Percentiles rank a stretch among this genome's conserved stretches.
phyloP scores from a whole-genome alignment of 176 grass and related monocot species.

The Musa schizocarpa region DNA sequence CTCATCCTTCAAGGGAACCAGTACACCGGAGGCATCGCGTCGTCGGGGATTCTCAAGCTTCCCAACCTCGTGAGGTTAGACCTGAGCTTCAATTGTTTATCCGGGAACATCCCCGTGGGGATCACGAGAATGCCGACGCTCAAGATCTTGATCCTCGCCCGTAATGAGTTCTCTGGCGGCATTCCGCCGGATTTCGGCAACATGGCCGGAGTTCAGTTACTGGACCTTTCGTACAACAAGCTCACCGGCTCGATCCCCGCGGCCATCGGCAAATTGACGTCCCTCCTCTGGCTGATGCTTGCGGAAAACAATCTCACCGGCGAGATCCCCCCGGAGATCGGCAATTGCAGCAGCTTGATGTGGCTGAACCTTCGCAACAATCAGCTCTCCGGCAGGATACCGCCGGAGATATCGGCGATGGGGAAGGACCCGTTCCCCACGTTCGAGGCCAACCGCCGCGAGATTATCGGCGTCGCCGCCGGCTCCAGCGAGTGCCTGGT shows the following conservation, averaged over 20 bases:
- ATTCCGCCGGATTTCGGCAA: constrained; percentile 52
- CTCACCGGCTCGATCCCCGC: constrained; percentile 49
- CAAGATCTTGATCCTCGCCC: constrained; percentile 51
- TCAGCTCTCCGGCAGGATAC: constrained; percentile 41
- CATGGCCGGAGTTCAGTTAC: constrained; percentile 43
- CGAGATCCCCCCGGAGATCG: constrained; percentile 58
- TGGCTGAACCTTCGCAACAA: constrained; percentile 80
- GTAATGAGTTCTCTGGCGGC: constrained; percentile 45
- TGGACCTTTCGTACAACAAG: constrained; percentile 63
- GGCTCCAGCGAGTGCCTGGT: constrained; percentile 69
- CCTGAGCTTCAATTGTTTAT: constrained; percentile 61
- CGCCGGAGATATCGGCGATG: constrained; percentile 43
- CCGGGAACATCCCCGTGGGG: constrained; percentile 33
- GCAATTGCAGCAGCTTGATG: constrained; percentile 72
- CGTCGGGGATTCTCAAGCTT: constrained; percentile 60
- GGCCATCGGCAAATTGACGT: constrained; percentile 65
- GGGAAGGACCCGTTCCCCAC: constrained; percentile 57
- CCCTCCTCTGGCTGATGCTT: constrained; percentile 88
- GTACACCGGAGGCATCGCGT: constrained; percentile 55
- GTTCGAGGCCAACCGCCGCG: constrained; percentile 42
- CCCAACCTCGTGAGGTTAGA: constrained; percentile 48
- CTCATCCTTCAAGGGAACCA: constrained; percentile 56
- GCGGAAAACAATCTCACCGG: constrained; percentile 64
- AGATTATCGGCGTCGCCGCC: constrained; percentile 12
- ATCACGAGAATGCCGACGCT: constrained; percentile 55